Percentiles rank a stretch among this genome's conserved stretches.
These are phyloP conservation scores for Macroventuria anomochaeta DNA, from an alignment of 2,329 filamentous ascomycete species.

Conservation along the genomic window DNA sequence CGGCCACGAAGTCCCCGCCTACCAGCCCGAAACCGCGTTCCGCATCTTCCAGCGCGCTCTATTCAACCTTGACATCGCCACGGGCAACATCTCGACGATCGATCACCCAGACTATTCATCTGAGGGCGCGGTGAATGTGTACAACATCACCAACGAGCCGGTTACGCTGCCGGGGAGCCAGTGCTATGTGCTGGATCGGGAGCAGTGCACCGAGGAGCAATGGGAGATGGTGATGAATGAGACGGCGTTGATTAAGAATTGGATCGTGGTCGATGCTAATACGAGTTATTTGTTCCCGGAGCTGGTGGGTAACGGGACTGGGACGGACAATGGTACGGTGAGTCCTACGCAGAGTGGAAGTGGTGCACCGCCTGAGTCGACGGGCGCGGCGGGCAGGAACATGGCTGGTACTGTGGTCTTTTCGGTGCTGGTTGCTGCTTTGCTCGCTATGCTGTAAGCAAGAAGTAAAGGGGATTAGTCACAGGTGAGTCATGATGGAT, in stretches of 20 bases:
- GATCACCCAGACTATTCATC: constrained; percentile 49
- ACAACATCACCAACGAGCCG: constrained; percentile 55
- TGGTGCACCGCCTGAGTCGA: constrained; percentile 1
- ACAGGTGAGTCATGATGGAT: no score
- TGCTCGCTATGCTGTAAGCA: not conserved
- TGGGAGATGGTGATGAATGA: constrained; percentile 43
- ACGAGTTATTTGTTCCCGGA: constrained; percentile 41
- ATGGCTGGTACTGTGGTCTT: not conserved
- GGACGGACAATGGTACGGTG: constrained; percentile 10
- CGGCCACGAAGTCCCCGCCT: constrained; percentile 60
- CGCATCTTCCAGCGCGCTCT: constrained; percentile 61
- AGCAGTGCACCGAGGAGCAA: constrained; percentile 41
- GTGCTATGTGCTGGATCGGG: constrained; percentile 42
- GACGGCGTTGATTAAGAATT: constrained; percentile 40
- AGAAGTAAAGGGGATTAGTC: no score
- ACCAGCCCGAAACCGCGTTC: constrained; percentile 58
- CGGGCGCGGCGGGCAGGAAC: constrained; percentile 1
- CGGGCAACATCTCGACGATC: constrained; percentile 55
- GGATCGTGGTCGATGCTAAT: constrained; percentile 46
- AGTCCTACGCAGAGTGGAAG: not conserved
- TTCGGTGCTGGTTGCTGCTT: not conserved
- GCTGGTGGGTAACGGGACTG: constrained; percentile 23
- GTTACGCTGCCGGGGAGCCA: constrained; percentile 49
- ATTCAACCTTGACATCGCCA: constrained; percentile 60
- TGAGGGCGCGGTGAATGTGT: constrained; percentile 48